Evolutionary conservation across 257 asterid species (phyloP), one percentile per base, ranked within the genome.

Genomic region (Echium plantagineum): DNA sequence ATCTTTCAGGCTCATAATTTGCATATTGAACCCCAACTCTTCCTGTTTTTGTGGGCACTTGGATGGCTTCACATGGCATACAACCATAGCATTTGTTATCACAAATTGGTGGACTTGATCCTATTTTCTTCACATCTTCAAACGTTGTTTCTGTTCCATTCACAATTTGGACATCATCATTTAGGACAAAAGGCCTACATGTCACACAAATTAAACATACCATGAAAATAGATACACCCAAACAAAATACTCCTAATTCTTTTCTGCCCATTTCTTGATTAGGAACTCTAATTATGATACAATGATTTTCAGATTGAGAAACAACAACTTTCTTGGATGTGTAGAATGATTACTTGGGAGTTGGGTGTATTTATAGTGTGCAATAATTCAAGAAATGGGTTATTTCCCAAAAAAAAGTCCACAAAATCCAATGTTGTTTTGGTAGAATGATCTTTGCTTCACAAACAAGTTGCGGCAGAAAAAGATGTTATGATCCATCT

Each of bases 1-100:
- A 87, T 9, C 94, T 95, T 76, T 90, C 98, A 0, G 98, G 96
- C 61, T 85, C 85, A 69, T 90, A 90, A 38, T 87, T 87, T 4
- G 98, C 81, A 80, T 87, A 90, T 63, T 80, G 91, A 15, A 82
- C 67, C 17, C 82, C 80, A 3, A 79, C 68, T 10, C 57, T 55
- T 30, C 69, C 63, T 9, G 61, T 74, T 5, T 77, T 78, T 3
- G 91, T 78, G n/a, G 96, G 98, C 58, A 90, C 95, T 60, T 87
- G 93, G 64, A 85, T 82, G 64, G 96, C 84, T 59, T 83, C 83
- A 67, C 98, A 90, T 16, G 96, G 96, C 75, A 55, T 82, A 70
- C 98, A 90, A 19, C 95, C 98, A 72, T 74, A 82, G 48, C 98
- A 90, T 69, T 79, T 85, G 82, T 87, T 81, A 20, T 76, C 85